These are phyloP conservation scores for Aspergillus mulundensis DNA, from an alignment of 495 filamentous ascomycete genomes.

Conservation along the genomic window DNA sequence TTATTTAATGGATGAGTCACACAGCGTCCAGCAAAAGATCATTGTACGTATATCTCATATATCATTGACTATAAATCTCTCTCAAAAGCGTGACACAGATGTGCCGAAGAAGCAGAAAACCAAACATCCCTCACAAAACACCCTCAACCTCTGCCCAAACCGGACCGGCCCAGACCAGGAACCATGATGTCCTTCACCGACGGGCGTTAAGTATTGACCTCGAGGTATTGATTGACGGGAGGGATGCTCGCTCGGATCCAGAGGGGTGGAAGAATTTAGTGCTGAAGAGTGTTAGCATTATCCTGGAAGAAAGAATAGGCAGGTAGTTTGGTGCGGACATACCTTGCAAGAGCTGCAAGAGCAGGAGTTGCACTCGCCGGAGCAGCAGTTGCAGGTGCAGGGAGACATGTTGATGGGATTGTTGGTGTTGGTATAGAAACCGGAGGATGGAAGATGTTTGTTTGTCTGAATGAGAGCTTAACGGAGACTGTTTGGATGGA, in stretches of 20 bases:
- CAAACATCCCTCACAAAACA: not conserved
- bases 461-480: not conserved
- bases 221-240: constrained; percentile 5
- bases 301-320: not conserved
- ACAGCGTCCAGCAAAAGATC: not conserved
- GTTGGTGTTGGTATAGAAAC: constrained; percentile 15
- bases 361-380: constrained; percentile 41
- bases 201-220: constrained; percentile 3
- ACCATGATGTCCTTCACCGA: not conserved
- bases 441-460: constrained; percentile 3
- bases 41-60: not conserved
- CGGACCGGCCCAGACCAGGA: not conserved
- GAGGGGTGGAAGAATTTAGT: constrained; percentile 11
- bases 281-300: constrained; percentile 4
- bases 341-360: constrained; percentile 39
- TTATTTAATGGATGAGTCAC: too few relatives aligned
- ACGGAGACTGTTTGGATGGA: not conserved
- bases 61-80: not conserved
- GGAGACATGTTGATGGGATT: constrained; percentile 37
- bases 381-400: constrained; percentile 46
- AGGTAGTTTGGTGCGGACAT: constrained; percentile 12
- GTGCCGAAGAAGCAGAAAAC: not conserved
- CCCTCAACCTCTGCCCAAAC: not conserved
- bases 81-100: not conserved
- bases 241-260: constrained; percentile 4